These are phyloP conservation scores for Podosphaera xanthii DNA, from an alignment of 2,329 filamentous ascomycete genomes.

Conservation along the genomic window DNA sequence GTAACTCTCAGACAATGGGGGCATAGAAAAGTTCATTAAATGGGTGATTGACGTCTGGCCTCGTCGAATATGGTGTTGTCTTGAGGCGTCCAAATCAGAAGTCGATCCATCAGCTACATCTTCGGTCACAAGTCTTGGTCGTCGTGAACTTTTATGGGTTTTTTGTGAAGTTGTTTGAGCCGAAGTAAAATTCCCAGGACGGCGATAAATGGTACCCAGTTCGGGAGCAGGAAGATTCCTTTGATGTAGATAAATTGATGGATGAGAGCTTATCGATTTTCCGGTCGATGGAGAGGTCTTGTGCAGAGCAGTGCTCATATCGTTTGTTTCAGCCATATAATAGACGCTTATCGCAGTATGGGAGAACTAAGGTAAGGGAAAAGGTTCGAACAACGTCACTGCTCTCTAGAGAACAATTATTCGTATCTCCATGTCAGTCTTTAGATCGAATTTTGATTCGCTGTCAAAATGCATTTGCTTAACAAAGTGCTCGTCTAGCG, in stretches of 20 bases:
- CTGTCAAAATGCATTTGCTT: too few relatives aligned
- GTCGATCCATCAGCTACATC: conserved; percentile 69
- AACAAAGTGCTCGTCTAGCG: too few relatives aligned
- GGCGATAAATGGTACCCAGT: conserved; percentile 13
- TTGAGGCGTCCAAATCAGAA: conserved; percentile 23
- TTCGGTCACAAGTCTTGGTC: conserved; percentile 54
- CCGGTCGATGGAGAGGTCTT: conserved; percentile 13
- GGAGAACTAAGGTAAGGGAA: too few relatives aligned
- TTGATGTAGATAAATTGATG: conserved; percentile 11
- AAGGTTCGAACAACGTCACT: too few relatives aligned
- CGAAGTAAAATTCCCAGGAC: conserved; percentile 3
- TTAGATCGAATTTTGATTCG: too few relatives aligned
- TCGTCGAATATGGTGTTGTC: conserved; percentile 50
- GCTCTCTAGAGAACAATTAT: too few relatives aligned
- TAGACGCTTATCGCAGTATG: background rate
- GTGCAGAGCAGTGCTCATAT: conserved; percentile 16
- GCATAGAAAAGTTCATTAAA: conserved; percentile 72
- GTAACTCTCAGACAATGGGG: conserved; percentile 42
- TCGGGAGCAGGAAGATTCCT: conserved; percentile 10
- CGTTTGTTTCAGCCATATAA: background rate
- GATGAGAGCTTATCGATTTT: conserved; percentile 14
- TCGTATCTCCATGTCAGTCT: too few relatives aligned
- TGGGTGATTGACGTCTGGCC: conserved; percentile 96
- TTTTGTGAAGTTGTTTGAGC: background rate
- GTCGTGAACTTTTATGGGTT: conserved; percentile 58